Percentiles rank a stretch among this genome's conserved stretches.
phyloP scores from a whole-genome alignment of 2,329 filamentous ascomycete species.

The Apiospora koreana region DNA sequence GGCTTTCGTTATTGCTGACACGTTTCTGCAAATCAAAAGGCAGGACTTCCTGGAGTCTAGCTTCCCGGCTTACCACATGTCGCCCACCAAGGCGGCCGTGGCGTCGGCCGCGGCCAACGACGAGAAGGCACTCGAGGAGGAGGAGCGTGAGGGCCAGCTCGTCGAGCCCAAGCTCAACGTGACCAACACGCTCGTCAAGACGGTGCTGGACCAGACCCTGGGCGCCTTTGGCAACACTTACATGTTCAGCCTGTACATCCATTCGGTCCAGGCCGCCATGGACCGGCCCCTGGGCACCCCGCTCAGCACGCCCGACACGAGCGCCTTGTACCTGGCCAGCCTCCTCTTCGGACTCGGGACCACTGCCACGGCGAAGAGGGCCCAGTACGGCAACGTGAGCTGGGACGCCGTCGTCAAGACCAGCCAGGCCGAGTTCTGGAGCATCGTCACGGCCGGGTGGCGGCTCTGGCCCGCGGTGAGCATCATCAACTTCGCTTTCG shows the following conservation, averaged over 20 bases:
- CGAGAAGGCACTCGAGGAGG: conserved; percentile 41
- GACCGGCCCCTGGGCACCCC: conserved; percentile 29
- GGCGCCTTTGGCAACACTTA: conserved; percentile 66
- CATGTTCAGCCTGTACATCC: conserved; percentile 53
- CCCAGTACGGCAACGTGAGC: conserved; percentile 48
- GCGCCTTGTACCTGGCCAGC: conserved; percentile 28
- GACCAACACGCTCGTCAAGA: conserved; percentile 67
- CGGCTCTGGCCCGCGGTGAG: conserved; percentile 74
- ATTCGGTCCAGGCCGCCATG: conserved; percentile 56
- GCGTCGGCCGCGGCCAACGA: conserved; percentile 39
- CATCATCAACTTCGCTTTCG: conserved; percentile 65
- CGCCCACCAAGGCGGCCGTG: conserved; percentile 42
- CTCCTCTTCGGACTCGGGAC: conserved; percentile 31
- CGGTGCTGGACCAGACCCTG: conserved; percentile 68
- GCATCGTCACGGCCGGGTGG: conserved; percentile 68
- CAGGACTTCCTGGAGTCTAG: conserved; percentile 74
- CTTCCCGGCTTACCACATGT: conserved; percentile 66
- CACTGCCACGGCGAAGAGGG: conserved; percentile 35
- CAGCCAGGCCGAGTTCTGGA: conserved; percentile 59
- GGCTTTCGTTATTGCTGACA: background rate
- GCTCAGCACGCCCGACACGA: conserved; percentile 36
- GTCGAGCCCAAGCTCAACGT: conserved; percentile 57
- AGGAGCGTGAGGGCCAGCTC: conserved; percentile 38
- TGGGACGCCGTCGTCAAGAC: conserved; percentile 44
- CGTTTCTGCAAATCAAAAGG: conserved; percentile 39